These are phyloP conservation scores for Yarrowia sp. DNA, from an alignment of 805 yeast species.

Conservation along the genomic window DNA sequence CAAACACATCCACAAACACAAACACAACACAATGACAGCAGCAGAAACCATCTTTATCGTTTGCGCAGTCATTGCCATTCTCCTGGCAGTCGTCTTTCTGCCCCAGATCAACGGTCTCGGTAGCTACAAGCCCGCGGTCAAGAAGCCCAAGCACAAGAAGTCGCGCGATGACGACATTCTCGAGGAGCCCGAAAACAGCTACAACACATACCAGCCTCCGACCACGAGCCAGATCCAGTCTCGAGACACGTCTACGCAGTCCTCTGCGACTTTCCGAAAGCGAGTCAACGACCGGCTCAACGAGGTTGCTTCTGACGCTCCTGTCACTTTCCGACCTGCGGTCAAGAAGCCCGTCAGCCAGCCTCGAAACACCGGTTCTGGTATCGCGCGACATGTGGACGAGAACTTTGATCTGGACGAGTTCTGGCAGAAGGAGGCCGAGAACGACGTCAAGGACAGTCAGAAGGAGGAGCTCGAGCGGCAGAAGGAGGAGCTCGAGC, in stretches of 20 bases:
- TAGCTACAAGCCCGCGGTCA: constrained; percentile 25
- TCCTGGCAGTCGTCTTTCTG: constrained; percentile 23
- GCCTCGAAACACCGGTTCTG: background rate
- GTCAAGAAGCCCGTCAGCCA: constrained; percentile 3
- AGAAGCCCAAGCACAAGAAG: background rate
- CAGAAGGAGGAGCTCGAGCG: constrained; percentile 8
- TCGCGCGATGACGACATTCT: background rate
- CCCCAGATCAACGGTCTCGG: constrained; percentile 29
- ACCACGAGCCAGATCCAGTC: constrained; percentile 21
- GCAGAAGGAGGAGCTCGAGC: constrained; percentile 6
- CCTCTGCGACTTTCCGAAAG: background rate
- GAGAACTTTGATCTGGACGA: constrained; percentile 17
- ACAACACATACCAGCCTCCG: constrained; percentile 7
- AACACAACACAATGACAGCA: background rate
- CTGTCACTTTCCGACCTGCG: constrained; percentile 6
- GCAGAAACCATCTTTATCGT: constrained; percentile 11
- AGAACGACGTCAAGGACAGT: background rate
- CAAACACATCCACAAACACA: background rate
- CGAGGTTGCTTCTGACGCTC: background rate
- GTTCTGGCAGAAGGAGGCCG: constrained; percentile 24
- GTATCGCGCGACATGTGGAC: constrained; percentile 18
- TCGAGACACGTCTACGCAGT: background rate
- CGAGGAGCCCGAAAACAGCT: background rate
- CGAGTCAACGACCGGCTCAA: constrained; percentile 17
- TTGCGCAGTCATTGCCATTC: background rate